phyloP scores from a whole-genome alignment of 2,329 filamentous ascomycete genomes.

The Botrytis squamosa region DNA sequence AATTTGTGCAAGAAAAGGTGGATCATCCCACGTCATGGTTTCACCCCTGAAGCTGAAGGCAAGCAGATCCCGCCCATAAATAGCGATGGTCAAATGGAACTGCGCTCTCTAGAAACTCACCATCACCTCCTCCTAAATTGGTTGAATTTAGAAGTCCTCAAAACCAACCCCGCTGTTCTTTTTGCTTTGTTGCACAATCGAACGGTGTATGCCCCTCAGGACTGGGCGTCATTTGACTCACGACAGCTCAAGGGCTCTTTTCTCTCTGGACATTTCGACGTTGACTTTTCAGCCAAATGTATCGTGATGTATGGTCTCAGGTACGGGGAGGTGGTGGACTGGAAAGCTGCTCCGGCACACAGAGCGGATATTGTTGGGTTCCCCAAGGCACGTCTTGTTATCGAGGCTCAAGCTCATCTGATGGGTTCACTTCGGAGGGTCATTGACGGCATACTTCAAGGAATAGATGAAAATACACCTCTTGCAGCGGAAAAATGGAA shows the following conservation, averaged over 20 bases:
- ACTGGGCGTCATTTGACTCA: not conserved
- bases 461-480: not conserved
- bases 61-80: not conserved
- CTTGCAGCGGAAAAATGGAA: not conserved
- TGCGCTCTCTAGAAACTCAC: not conserved
- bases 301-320: conserved; percentile 19
- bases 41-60: not conserved
- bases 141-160: not conserved
- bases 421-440: not conserved
- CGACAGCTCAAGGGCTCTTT: not conserved
- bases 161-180: not conserved
- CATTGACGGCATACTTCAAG: conserved; percentile 19
- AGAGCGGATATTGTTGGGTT: conserved; percentile 22
- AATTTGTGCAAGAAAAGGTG: not conserved
- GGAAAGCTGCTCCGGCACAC: conserved; percentile 13
- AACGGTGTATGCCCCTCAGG: not conserved
- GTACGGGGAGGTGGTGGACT: conserved; percentile 19
- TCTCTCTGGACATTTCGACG: not conserved
- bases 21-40: not conserved
- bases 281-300: not conserved
- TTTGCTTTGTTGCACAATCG: not conserved
- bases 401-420: conserved; percentile 25
- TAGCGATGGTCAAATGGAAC: not conserved
- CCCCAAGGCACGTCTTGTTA: conserved; percentile 22
- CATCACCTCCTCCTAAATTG: not conserved